Evolutionary conservation across 805 yeast species (phyloP).

Genomic region (Priceomyces melissophilus): DNA sequence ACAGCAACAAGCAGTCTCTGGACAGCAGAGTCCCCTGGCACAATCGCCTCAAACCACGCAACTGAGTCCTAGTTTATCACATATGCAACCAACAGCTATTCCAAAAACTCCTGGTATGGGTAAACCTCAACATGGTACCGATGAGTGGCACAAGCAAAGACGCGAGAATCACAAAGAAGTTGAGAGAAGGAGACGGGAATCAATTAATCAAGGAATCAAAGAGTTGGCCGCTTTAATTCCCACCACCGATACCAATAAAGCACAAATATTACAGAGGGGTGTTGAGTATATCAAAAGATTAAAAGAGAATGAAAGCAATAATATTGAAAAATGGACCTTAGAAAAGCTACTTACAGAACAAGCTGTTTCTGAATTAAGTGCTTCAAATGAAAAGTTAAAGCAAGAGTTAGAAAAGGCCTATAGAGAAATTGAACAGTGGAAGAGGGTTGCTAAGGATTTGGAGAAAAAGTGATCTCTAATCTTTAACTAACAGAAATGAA

Average conservation of each 20-base stretch:
- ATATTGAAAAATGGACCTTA: conserved; percentile 91
- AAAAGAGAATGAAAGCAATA: conserved; percentile 84
- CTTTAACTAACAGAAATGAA: no score
- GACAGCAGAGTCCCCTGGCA: conserved; percentile 12
- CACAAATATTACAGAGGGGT: conserved; percentile 83
- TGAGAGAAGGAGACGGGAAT: conserved; percentile 87
- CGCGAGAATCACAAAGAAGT: conserved; percentile 94
- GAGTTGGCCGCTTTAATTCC: conserved; percentile 77
- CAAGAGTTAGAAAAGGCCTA: conserved; percentile 87
- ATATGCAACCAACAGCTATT: conserved; percentile 35
- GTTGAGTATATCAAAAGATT: conserved; percentile 87
- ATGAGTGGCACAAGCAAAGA: conserved; percentile 80
- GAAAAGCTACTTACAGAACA: conserved; percentile 92
- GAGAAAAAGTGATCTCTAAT: conserved; percentile 26
- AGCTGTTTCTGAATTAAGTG: conserved; percentile 78
- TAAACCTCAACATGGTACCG: conserved; percentile 70
- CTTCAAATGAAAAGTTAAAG: conserved; percentile 84
- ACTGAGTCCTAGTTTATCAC: conserved; percentile 12
- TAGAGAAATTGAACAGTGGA: conserved; percentile 85
- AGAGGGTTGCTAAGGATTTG: conserved; percentile 34
- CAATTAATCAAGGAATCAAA: conserved; percentile 82
- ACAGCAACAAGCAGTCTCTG: conserved; percentile 18
- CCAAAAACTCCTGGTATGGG: conserved; percentile 11
- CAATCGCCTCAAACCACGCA: conserved; percentile 11
- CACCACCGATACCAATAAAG: conserved; percentile 81